These are phyloP conservation scores for Salix exigua DNA, from an alignment of 345 rosid genomes.

Conservation along the genomic window DNA sequence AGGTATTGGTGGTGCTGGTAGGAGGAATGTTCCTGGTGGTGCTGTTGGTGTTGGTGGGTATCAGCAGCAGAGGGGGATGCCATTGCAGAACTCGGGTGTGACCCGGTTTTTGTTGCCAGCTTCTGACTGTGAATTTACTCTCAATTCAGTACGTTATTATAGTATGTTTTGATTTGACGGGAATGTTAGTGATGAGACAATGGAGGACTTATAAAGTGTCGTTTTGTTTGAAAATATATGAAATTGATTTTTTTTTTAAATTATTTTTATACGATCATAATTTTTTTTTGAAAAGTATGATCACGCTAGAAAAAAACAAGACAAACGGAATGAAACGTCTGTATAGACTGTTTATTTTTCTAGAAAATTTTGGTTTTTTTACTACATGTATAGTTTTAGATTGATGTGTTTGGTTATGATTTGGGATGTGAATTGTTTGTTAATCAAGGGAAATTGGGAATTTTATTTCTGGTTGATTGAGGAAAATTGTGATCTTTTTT, in stretches of 20 bases:
- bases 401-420: too few species aligned
- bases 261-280: too few species aligned
- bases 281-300: too few species aligned
- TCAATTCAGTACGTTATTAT: constrained; percentile 58
- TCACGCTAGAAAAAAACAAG: too few species aligned
- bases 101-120: constrained; percentile 84
- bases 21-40: constrained; percentile 40
- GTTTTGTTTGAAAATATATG: too few species aligned
- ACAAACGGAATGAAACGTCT: too few species aligned
- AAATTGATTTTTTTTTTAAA: too few species aligned
- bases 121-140: constrained; percentile 82
- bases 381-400: background rate
- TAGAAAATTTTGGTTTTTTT: background rate
- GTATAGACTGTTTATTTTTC: too few species aligned
- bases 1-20: constrained; percentile 59
- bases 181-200: too few species aligned
- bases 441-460: background rate
- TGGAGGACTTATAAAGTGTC: too few species aligned
- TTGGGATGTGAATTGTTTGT: background rate
- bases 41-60: constrained; percentile 15
- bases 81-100: constrained; percentile 46
- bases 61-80: constrained; percentile 51
- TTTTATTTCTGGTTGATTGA: background rate
- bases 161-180: background rate
- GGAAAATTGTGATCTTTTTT: background rate